These are phyloP conservation scores for Arabidopsis thaliana DNA, from an alignment of 345 rosid species.

Conservation along the genomic window DNA sequence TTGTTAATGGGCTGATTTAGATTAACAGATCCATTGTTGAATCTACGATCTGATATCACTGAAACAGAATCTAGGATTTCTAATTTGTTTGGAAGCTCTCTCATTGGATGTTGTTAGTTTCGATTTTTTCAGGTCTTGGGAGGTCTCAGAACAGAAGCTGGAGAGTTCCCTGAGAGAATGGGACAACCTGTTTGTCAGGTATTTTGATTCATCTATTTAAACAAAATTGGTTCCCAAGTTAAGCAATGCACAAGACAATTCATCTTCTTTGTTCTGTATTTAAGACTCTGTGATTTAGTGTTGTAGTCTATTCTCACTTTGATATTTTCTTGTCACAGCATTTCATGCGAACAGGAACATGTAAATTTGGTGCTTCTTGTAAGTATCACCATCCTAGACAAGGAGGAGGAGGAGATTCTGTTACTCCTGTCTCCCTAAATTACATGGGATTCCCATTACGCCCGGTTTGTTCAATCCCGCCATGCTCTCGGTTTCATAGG, in stretches of 20 bases:
- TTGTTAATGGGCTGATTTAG: neutral
- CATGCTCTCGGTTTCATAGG: neutral
- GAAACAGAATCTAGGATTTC: slow-evolving; percentile 9
- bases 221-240: neutral
- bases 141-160: slow-evolving; percentile 60
- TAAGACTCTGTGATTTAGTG: slow-evolving; percentile 8
- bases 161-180: slow-evolving; percentile 72
- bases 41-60: slow-evolving; percentile 23
- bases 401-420: slow-evolving; percentile 56
- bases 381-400: slow-evolving; percentile 92
- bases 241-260: neutral
- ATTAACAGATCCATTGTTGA: slow-evolving; percentile 23
- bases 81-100: slow-evolving; percentile 22
- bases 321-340: slow-evolving; percentile 55
- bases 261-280: neutral
- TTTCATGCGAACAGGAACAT: slow-evolving; percentile 83
- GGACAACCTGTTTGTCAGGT: slow-evolving; percentile 95
- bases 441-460: slow-evolving; percentile 83
- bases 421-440: slow-evolving; percentile 58
- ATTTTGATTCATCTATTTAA: neutral
- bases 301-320: slow-evolving; percentile 18
- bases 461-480: slow-evolving; percentile 60
- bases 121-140: slow-evolving; percentile 57
- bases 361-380: slow-evolving; percentile 94
- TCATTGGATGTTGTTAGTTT: slow-evolving; percentile 37